Conservation (phyloP, 1,139 yeast genomes). For the Pichia norvegensis region DNA sequence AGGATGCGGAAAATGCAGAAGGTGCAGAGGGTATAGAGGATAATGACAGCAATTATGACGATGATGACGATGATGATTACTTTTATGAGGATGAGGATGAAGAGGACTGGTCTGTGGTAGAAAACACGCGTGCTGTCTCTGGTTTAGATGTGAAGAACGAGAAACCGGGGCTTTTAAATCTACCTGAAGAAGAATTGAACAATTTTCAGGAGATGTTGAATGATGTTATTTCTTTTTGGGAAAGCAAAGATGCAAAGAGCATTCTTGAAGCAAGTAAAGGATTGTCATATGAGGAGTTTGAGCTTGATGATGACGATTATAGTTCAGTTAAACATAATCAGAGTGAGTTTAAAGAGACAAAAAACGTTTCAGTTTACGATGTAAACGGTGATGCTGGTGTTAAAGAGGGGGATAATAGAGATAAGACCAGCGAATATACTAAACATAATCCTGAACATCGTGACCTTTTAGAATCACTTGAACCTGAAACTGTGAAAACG, state of each 20-base stretch:
- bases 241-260: constrained; percentile 6
- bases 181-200: constrained; percentile 1
- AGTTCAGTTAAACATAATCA: background rate
- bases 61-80: too few relatives aligned
- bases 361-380: background rate
- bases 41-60: too few relatives aligned
- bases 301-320: constrained; percentile 3
- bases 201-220: constrained; percentile 1
- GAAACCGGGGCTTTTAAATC: constrained; percentile 1
- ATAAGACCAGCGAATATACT: background rate
- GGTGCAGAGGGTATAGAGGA: too few relatives aligned
- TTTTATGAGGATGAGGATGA: background rate
- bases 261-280: constrained; percentile 6
- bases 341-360: background rate
- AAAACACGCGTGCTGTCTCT: background rate
- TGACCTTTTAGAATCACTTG: constrained; percentile 13
- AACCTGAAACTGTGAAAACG: constrained; percentile 11
- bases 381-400: background rate
- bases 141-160: background rate
- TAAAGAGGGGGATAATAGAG: background rate
- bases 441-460: constrained; percentile 7
- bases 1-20: background rate
- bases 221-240: constrained; percentile 11
- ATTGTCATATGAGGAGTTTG: constrained; percentile 7
- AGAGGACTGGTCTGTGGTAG: background rate